These are phyloP conservation scores for Scheffersomyces coipomensis DNA, from an alignment of 805 yeast species.

Conservation along the genomic window DNA sequence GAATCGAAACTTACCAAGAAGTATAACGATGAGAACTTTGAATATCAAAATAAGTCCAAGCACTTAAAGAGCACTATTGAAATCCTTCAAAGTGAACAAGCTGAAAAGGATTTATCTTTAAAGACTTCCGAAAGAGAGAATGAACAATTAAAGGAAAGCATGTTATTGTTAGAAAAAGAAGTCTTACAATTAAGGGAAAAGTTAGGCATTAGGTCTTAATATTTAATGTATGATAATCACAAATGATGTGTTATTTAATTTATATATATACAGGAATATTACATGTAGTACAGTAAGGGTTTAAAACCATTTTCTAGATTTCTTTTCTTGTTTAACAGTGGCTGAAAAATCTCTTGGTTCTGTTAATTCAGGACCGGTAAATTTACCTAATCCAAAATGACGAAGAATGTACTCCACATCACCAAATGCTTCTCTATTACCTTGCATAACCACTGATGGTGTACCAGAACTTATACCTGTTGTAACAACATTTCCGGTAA, in stretches of 20 bases:
- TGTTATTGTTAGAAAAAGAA: conserved; percentile 55
- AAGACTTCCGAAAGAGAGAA: conserved; percentile 56
- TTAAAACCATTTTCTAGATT: conserved; percentile 18
- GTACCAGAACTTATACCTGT: conserved; percentile 47
- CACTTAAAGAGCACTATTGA: conserved; percentile 38
- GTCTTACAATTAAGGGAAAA: conserved; percentile 50
- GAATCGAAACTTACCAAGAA: conserved; percentile 49
- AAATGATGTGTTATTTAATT: no score
- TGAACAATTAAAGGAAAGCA: conserved; percentile 51
- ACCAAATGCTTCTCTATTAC: conserved; percentile 81
- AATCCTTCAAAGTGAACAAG: conserved; percentile 35
- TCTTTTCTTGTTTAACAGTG: conserved; percentile 7
- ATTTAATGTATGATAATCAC: no score
- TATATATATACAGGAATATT: no score
- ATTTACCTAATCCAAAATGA: conserved; percentile 70
- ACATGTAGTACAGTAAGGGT: no score
- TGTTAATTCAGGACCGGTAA: conserved; percentile 15
- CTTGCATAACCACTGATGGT: conserved; percentile 90
- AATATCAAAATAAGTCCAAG: conserved; percentile 50
- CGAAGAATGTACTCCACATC: conserved; percentile 68
- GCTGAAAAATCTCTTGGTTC: conserved; percentile 17
- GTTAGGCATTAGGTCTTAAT: conserved; percentile 6
- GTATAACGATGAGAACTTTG: conserved; percentile 59
- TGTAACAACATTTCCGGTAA: conserved; percentile 63
- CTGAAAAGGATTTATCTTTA: conserved; percentile 43